A percentile compares a stretch with the other conserved stretches of the same genome.
Conservation (phyloP, 1,139 yeast genomes). For the Hyphopichia khmerensis region DNA sequence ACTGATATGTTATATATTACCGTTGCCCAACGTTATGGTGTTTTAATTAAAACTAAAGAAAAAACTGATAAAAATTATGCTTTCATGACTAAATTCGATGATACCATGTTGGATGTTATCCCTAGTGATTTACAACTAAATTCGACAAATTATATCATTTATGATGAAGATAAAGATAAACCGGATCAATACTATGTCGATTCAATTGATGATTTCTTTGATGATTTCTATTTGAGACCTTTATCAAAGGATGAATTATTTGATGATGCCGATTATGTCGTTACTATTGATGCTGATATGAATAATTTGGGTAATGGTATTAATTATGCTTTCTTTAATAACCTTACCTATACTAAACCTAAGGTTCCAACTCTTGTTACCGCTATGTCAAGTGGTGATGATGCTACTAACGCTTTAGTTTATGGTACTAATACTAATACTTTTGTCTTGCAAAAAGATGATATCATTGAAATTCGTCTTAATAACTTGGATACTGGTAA, state of each 20-base stretch:
- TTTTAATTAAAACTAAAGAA: constrained; percentile 55
- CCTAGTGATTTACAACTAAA: constrained; percentile 54
- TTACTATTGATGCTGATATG: constrained; percentile 62
- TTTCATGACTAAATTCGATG: constrained; percentile 61
- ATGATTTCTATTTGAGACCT: constrained; percentile 60
- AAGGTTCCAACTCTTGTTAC: constrained; percentile 66
- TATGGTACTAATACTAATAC: constrained; percentile 72
- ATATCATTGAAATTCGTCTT: constrained; percentile 67
- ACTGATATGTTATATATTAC: constrained; percentile 62
- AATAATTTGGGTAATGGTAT: constrained; percentile 70
- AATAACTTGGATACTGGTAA: constrained; percentile 80
- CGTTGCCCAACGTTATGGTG: constrained; percentile 71
- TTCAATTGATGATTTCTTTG: constrained; percentile 31
- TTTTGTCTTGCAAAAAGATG: constrained; percentile 58
- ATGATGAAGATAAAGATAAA: constrained; percentile 34
- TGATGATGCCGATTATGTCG: constrained; percentile 60
- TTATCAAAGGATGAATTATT: constrained; percentile 36
- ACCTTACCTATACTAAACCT: constrained; percentile 60
- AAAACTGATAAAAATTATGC: constrained; percentile 52
- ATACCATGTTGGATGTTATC: constrained; percentile 62
- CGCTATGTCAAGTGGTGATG: constrained; percentile 49
- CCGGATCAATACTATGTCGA: constrained; percentile 25
- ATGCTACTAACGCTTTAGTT: constrained; percentile 47
- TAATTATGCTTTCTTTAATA: constrained; percentile 74
- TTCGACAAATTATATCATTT: constrained; percentile 54